Conservation (phyloP, 345 rosid genomes). For the Eucalyptus sp. region DNA sequence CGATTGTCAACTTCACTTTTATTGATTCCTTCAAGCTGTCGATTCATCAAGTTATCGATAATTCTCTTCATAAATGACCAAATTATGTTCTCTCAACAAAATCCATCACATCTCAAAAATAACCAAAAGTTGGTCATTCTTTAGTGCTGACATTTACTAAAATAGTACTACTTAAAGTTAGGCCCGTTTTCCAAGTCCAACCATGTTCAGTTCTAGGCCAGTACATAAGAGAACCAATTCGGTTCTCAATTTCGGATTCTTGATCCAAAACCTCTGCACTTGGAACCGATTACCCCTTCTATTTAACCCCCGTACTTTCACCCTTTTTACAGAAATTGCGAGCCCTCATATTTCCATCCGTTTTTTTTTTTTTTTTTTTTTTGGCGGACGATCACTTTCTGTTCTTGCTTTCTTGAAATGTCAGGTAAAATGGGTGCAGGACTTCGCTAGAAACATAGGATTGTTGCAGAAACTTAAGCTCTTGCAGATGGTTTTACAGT, state of each 20-base stretch:
- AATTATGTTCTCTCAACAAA: accelerated
- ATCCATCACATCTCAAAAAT: accelerated
- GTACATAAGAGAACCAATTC: neutral
- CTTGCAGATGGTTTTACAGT: neutral
- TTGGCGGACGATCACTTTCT: neutral
- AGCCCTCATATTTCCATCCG: neutral
- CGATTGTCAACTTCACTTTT: neutral
- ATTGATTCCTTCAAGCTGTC: neutral
- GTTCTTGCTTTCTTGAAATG: neutral
- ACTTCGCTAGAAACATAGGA: neutral
- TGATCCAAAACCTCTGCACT: neutral
- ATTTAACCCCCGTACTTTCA: neutral
- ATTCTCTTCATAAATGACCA: neutral
- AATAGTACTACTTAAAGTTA: neutral
- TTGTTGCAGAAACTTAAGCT: neutral
- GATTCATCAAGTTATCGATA: accelerated
- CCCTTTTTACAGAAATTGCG: neutral
- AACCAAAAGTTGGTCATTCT: neutral
- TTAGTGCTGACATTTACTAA: neutral
- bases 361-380: too few relatives aligned
- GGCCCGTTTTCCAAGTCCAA: neutral
- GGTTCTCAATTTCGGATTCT: accelerated
- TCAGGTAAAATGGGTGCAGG: neutral
- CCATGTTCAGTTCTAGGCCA: neutral
- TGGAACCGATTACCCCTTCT: neutral